A percentile compares a stretch with the other conserved stretches of the same genome.
These are phyloP conservation scores for Histomonas meleagridis DNA, from an alignment of 208 protist genomes.

Conservation along the genomic window DNA sequence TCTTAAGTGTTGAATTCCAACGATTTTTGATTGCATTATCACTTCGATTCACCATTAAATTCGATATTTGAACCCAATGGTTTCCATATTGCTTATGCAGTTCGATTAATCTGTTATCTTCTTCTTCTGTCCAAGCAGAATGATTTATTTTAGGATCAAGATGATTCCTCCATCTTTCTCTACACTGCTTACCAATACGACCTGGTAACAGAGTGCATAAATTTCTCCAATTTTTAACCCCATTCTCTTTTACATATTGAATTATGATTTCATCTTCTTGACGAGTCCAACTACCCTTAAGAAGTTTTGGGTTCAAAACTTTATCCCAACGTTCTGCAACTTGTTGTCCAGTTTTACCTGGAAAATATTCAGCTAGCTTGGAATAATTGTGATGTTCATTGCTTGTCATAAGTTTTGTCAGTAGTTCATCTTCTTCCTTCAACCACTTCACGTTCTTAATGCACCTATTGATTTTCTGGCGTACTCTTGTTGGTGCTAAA, in stretches of 20 bases:
- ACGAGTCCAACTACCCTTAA: neutral
- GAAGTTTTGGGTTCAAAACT: neutral
- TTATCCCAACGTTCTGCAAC: neutral
- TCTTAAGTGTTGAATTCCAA: constrained; percentile 51
- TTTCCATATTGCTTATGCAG: constrained; percentile 47
- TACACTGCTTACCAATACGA: constrained; percentile 52
- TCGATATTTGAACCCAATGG: constrained; percentile 49
- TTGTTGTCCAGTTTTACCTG: neutral
- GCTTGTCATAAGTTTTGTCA: neutral
- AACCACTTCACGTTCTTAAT: neutral
- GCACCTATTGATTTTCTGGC: neutral
- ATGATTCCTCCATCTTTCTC: constrained; percentile 53
- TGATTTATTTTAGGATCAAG: constrained; percentile 50
- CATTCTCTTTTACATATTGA: constrained; percentile 41
- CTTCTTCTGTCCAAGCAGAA: constrained; percentile 49
- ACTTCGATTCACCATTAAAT: constrained; percentile 48
- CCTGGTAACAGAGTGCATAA: constrained; percentile 42
- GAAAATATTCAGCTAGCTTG: neutral
- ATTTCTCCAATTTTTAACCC: constrained; percentile 47
- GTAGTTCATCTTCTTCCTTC: neutral
- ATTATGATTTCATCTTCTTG: constrained; percentile 49
- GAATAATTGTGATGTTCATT: neutral
- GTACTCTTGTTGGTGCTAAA: neutral
- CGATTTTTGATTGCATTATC: constrained; percentile 56
- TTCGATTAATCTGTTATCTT: constrained; percentile 49